These are phyloP conservation scores for Globisporangium viniferum DNA, from an alignment of 352 stramenopile genomes.

Conservation along the genomic window DNA sequence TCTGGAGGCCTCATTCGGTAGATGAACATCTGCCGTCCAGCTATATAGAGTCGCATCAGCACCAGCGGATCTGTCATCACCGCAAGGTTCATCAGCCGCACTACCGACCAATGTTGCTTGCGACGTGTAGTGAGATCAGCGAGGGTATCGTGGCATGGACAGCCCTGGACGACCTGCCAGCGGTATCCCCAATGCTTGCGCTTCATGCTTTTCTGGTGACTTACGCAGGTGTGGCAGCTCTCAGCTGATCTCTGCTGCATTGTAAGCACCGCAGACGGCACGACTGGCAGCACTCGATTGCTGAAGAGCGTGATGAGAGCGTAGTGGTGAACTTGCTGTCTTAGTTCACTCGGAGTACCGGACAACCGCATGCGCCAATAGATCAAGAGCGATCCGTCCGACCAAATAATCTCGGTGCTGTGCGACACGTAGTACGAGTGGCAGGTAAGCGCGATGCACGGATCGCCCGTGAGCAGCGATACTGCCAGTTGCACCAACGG, in stretches of 20 bases:
- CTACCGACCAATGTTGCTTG: slow-evolving; percentile 1
- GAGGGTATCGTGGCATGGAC: neutral
- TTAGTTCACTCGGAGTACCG: neutral
- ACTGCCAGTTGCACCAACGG: neutral
- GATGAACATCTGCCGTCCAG: slow-evolving; percentile 8
- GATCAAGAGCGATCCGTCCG: neutral
- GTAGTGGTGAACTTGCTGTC: neutral
- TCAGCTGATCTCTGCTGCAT: neutral
- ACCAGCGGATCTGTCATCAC: slow-evolving; percentile 14
- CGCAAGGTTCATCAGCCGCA: slow-evolving; percentile 15
- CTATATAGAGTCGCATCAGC: neutral
- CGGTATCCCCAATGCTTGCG: neutral
- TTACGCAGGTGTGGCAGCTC: neutral
- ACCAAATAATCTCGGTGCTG: neutral
- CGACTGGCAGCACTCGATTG: neutral
- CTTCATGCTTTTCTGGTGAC: neutral
- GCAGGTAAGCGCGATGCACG: neutral
- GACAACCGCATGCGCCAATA: slow-evolving; percentile 10
- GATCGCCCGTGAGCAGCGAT: neutral
- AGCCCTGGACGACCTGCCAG: slow-evolving; percentile 3
- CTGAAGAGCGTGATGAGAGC: neutral
- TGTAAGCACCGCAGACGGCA: neutral
- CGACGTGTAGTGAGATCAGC: slow-evolving; percentile 3
- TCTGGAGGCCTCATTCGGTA: neutral
- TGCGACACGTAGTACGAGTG: slow-evolving; percentile 10